Evolutionary conservation across 208 protist genomes (phyloP), one percentile per base, ranked within the genome.

Genomic region (Crithidia bombi): DNA sequence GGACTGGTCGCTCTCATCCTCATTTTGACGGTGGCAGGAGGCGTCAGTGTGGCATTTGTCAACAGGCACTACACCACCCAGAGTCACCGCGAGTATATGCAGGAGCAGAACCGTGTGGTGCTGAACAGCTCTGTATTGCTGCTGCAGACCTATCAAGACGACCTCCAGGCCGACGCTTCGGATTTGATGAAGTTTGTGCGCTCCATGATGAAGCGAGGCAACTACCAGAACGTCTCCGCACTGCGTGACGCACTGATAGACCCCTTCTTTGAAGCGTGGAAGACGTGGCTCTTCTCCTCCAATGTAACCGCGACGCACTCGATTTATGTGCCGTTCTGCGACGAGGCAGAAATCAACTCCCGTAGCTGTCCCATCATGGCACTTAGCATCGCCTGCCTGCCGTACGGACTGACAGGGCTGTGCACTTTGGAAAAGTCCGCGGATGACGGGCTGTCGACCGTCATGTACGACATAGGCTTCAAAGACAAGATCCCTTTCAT

Each of bases 261-360:
- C 1, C 28, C 61, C 1, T 90, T 90, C 52, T 65, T 86, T 25
- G n/a, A 35, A 0, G 43, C 68, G 32, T 82, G 78, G 73, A 23
- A 41, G 11, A 66, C 75, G 41, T 77, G 71, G 70, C 66, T 89
- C 19, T 51, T 33, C 51, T 58, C 52, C 23, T 61, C 55, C 5
- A 54, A 39, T 30, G 12, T 52, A 2, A 55, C 62, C 14, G 50
- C 70, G 23, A 69, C 30, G 33, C 75, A 78, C 55, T 67, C 59
- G 6, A 71, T 86, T 38, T 73, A 71, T 38, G 69, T 86, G 10
- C 68, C 81, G 17, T 78, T 90, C 49, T 86, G 81, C 51, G 54
- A 44, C 5, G 58, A 71, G 5, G 0, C 36, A 0, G 23, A 43
- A 14, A 75, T 74, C 51, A 62, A 62, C 47, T 50, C 41, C 15